phyloP scores from a whole-genome alignment of 176 grass and related monocot species.

The Aegilops umbellulata region DNA sequence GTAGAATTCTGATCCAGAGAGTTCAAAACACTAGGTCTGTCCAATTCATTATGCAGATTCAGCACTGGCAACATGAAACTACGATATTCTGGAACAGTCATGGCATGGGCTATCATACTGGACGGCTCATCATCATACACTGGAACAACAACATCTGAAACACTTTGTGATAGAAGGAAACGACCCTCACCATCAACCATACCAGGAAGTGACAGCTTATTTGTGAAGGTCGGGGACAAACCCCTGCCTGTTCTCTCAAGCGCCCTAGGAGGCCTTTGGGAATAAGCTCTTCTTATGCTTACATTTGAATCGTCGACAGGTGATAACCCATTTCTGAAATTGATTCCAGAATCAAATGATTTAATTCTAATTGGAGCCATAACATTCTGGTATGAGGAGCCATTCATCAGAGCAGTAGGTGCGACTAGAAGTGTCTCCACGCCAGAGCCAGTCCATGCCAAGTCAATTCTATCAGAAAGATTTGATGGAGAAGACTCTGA shows the following conservation, averaged over 20 bases:
- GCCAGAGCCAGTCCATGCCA: constrained; percentile 80
- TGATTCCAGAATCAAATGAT: constrained; percentile 79
- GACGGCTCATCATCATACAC: constrained; percentile 87
- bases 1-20: constrained; percentile 17
- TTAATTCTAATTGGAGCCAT: constrained; percentile 62
- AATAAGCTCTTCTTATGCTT: constrained; percentile 80
- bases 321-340: constrained; percentile 33
- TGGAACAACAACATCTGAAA: constrained; percentile 60
- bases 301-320: constrained; percentile 31
- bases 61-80: constrained; percentile 44
- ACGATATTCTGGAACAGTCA: constrained; percentile 70
- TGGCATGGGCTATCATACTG: constrained; percentile 92
- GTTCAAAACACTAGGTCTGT: constrained; percentile 12
- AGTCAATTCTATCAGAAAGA: constrained; percentile 91
- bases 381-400: constrained; percentile 45
- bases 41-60: constrained; percentile 34
- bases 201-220: constrained; percentile 46
- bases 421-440: constrained; percentile 39
- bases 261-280: constrained; percentile 62
- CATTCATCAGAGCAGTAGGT: constrained; percentile 40
- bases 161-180: constrained; percentile 46
- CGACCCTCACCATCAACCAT: constrained; percentile 53
- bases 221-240: constrained; percentile 39
- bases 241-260: constrained; percentile 48
- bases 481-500: constrained; percentile 51